phyloP scores from a whole-genome alignment of 768 basidiomycete genomes.

The Chalciporus chontae region DNA sequence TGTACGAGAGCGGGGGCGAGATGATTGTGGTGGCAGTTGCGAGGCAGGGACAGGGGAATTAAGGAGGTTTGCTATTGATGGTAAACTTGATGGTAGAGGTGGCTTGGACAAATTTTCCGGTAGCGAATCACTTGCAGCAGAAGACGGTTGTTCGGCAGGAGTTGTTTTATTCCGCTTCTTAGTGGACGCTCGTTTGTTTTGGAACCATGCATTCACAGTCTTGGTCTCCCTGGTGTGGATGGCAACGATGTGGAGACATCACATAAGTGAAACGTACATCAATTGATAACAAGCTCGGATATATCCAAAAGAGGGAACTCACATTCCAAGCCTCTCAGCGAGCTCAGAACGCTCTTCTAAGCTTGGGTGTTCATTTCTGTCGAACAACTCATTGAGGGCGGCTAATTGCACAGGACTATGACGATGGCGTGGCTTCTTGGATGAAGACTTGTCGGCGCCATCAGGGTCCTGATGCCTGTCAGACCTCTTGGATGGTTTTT shows the following conservation, averaged over 20 bases:
- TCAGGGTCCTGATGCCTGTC: conserved; percentile 26
- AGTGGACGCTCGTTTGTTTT: conserved; percentile 80
- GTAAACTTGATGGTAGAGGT: conserved; percentile 27
- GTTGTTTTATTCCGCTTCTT: conserved; percentile 63
- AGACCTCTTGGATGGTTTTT: conserved; percentile 24
- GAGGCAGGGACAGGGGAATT: conserved; percentile 29
- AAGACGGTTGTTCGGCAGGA: conserved; percentile 28
- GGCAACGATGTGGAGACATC: conserved; percentile 10
- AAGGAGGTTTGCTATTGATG: conserved; percentile 39
- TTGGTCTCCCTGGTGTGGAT: conserved; percentile 64
- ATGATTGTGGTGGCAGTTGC: conserved; percentile 20
- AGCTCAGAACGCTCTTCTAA: conserved; percentile 64
- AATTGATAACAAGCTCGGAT: conserved; percentile 19
- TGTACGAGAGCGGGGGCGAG: conserved; percentile 25
- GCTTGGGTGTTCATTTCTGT: conserved; percentile 70
- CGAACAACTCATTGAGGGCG: conserved; percentile 76
- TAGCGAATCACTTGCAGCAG: conserved; percentile 26
- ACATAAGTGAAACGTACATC: conserved; percentile 4
- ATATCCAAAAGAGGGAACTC: conserved; percentile 36
- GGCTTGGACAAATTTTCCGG: conserved; percentile 26
- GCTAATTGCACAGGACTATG: conserved; percentile 70
- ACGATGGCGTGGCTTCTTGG: conserved; percentile 77
- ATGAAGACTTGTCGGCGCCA: conserved; percentile 19
- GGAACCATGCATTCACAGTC: conserved; percentile 85
- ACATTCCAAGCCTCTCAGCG: conserved; percentile 76